Evolutionary conservation across 192 early-diverging fungal genomes (phyloP).

Genomic region (Backusella circina): DNA sequence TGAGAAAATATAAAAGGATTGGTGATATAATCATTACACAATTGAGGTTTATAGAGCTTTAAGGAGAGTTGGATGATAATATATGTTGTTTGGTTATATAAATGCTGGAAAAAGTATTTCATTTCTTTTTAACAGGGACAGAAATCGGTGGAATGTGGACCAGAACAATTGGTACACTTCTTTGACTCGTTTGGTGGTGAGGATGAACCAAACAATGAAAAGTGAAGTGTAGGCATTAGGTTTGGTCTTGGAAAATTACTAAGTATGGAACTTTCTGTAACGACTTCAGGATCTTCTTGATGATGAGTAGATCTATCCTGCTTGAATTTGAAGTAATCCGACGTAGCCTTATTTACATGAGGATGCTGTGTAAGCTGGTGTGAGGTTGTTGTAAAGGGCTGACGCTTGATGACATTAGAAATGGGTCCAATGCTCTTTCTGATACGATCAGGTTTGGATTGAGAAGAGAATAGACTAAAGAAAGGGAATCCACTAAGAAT

Average conservation of each 20-base stretch:
- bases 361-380: background rate
- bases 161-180: conserved; percentile 32
- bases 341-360: background rate
- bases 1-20: background rate
- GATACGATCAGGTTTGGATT: conserved; percentile 21
- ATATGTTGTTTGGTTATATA: background rate
- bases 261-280: conserved; percentile 28
- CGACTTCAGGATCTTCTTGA: conserved; percentile 3
- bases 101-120: background rate
- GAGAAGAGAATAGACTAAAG: conserved; percentile 22
- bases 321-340: background rate
- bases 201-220: conserved; percentile 9
- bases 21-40: background rate
- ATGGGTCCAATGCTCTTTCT: conserved; percentile 33
- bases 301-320: background rate
- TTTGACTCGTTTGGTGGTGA: background rate
- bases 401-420: background rate
- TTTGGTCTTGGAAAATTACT: conserved; percentile 35
- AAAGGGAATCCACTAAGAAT: conserved; percentile 20
- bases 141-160: conserved; percentile 36
- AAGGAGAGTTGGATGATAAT: background rate
- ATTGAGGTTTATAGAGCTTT: background rate
- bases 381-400: background rate
- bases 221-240: conserved; percentile 35
- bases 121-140: conserved; percentile 29